A percentile compares a stretch with the other conserved stretches of the same genome.
phyloP scores from a whole-genome alignment of 208 protist species.

The Wallacemonas collosoma region DNA sequence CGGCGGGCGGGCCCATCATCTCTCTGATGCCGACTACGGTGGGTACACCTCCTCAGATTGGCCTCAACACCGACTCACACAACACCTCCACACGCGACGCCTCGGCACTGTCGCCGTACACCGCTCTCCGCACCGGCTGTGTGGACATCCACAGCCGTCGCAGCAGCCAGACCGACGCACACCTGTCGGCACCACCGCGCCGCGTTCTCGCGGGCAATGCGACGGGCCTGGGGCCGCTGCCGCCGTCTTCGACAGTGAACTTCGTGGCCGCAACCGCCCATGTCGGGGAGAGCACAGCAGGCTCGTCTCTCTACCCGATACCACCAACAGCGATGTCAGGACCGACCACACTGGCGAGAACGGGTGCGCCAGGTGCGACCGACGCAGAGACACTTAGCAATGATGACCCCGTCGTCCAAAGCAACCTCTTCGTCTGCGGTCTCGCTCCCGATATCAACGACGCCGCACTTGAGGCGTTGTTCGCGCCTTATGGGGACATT shows the following conservation, averaged over 20 bases:
- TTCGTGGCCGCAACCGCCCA: background rate
- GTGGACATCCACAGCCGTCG: no score
- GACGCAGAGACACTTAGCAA: background rate
- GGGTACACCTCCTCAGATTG: background rate
- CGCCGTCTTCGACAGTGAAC: background rate
- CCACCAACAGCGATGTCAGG: background rate
- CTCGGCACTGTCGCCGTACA: background rate
- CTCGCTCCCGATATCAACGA: conserved; percentile 48
- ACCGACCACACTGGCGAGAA: no score
- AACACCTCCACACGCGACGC: background rate
- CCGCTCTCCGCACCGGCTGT: no score
- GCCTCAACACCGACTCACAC: background rate
- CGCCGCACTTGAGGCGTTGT: conserved; percentile 45
- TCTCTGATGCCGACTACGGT: conserved; percentile 1
- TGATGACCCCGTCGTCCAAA: conserved; percentile 50
- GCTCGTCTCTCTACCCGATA: background rate
- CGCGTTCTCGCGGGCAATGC: background rate
- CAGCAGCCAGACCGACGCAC: conserved; percentile 10
- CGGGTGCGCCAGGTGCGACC: no score
- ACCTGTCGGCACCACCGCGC: no score
- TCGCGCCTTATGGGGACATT: conserved; percentile 49
- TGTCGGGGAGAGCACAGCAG: background rate
- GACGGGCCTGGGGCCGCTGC: background rate
- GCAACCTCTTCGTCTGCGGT: conserved; percentile 80
- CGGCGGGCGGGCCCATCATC: background rate